Evolutionary conservation across 805 yeast genomes (phyloP), one percentile per base, ranked within the genome.

Genomic region (Nematodospora valgi): DNA sequence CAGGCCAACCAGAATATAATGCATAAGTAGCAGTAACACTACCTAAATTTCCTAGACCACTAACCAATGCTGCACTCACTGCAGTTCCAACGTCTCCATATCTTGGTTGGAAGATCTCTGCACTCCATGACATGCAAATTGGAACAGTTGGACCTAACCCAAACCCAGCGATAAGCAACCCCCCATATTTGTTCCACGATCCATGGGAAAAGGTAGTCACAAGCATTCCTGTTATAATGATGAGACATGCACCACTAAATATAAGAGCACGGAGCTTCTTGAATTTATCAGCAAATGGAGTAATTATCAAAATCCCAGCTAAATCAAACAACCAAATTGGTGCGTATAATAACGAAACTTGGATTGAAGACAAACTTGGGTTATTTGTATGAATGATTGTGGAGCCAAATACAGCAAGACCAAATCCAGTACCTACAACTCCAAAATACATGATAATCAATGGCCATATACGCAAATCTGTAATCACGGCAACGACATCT

Each of bases 141-240:
- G 96, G 95, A 10, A 86, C 94, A 0, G 96, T 86, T 14, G 95
- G 93, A 8, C 96, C 96, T 32, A 86, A 69, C 0, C 96, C 96
- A 46, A 80, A 83, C 0, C 96, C 96, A 5, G 86, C 79, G 51
- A 86, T 78, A 41, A 86, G 67, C 35, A 86, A 66, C 1, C 96
- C 96, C 6, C 78, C 94, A 54, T 85, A 86, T 47, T 76, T 74
- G 38, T 74, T 70, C 96, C 96, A 86, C 18, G 78, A 61, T 3
- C 78, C 80, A 8, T 66, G 64, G 1, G 94, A 93, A 52, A 68
- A 86, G 0, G 95, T 86, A 12, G 84, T 78, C 20, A 86, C 86
- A 31, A 83, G 58, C 59, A 86, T 60, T 2, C 96, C 95, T 24
- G 70, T 62, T 20, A 86, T 84, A 48, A 87, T 85, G 32, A 87